Percentiles rank a stretch among this genome's conserved stretches.
phyloP scores from a whole-genome alignment of 2,329 filamentous ascomycete genomes.

The Xylaria sp. region DNA sequence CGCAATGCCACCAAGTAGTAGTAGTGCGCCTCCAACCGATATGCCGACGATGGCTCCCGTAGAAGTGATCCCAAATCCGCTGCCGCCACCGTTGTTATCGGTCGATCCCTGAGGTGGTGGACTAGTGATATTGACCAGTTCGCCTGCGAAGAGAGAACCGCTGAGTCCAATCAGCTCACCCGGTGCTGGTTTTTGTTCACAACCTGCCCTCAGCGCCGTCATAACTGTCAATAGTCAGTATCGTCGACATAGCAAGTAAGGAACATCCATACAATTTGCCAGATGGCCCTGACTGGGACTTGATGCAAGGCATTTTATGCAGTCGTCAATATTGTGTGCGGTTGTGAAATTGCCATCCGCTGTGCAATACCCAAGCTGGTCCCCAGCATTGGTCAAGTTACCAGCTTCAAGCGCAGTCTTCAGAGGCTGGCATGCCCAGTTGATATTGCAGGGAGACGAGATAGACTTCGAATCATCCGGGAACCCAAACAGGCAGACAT shows the following conservation, averaged over 20 bases:
- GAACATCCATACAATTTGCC: constrained; percentile 57
- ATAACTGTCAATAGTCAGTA: constrained; percentile 53
- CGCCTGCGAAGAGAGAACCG: constrained; percentile 54
- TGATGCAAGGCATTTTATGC: constrained; percentile 56
- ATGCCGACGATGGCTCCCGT: constrained; percentile 65
- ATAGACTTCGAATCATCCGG: constrained; percentile 47
- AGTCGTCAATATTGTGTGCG: constrained; percentile 49
- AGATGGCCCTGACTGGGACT: constrained; percentile 55
- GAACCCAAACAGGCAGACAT: constrained; percentile 57
- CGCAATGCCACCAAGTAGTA: constrained; percentile 54
- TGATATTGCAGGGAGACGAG: constrained; percentile 56
- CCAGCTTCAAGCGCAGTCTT: constrained; percentile 52
- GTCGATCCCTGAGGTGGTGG: constrained; percentile 41
- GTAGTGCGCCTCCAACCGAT: constrained; percentile 56
- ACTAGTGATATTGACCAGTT: constrained; percentile 54
- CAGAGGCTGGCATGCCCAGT: constrained; percentile 55
- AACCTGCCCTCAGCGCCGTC: constrained; percentile 59
- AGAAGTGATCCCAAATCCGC: constrained; percentile 51
- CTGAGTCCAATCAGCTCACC: constrained; percentile 55
- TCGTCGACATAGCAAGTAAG: constrained; percentile 17
- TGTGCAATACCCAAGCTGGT: constrained; percentile 55
- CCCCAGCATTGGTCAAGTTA: constrained; percentile 41
- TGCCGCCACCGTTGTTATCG: constrained; percentile 39
- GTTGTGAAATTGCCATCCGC: constrained; percentile 51
- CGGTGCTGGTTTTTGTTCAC: constrained; percentile 54